These are phyloP conservation scores for Prillingera fragicola DNA, from an alignment of 1,284 basidiomycete genomes.

Conservation along the genomic window DNA sequence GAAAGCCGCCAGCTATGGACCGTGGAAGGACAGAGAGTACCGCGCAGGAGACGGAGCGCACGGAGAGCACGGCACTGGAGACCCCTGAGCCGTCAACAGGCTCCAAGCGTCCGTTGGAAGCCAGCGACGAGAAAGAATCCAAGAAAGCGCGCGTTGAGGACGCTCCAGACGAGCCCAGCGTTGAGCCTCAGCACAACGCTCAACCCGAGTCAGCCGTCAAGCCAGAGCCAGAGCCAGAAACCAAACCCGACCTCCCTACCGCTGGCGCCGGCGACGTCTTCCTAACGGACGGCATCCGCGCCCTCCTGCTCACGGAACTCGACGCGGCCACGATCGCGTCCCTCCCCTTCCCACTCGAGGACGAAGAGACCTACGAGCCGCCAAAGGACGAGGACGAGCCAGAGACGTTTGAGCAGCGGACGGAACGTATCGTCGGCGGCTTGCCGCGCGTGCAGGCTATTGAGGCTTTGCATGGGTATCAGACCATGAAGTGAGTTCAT, in stretches of 20 bases:
- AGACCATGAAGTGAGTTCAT: constrained; percentile 41
- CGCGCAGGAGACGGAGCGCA: not conserved
- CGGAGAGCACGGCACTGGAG: not conserved
- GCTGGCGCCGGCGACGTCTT: constrained; percentile 41
- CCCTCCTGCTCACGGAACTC: constrained; percentile 21
- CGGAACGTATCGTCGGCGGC: constrained; percentile 29
- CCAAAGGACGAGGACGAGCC: constrained; percentile 33
- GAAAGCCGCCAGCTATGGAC: no score
- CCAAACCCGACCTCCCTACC: not conserved
- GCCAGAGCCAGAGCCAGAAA: not conserved
- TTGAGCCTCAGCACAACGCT: not conserved
- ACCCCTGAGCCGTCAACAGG: not conserved
- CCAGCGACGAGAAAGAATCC: not conserved
- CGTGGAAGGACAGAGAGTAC: not conserved
- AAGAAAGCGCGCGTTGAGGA: no score
- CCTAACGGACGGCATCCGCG: constrained; percentile 35
- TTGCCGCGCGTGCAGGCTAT: constrained; percentile 46
- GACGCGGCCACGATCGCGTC: constrained; percentile 20
- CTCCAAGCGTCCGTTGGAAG: constrained; percentile 7
- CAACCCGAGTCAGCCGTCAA: not conserved
- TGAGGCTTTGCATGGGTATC: constrained; percentile 44
- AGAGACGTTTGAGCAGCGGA: constrained; percentile 43
- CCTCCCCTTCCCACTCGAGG: constrained; percentile 42
- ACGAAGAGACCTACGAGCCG: constrained; percentile 46
- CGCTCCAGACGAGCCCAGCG: not conserved